phyloP scores from a whole-genome alignment of 352 stramenopile genomes.

The Phytopythium sindhum region DNA sequence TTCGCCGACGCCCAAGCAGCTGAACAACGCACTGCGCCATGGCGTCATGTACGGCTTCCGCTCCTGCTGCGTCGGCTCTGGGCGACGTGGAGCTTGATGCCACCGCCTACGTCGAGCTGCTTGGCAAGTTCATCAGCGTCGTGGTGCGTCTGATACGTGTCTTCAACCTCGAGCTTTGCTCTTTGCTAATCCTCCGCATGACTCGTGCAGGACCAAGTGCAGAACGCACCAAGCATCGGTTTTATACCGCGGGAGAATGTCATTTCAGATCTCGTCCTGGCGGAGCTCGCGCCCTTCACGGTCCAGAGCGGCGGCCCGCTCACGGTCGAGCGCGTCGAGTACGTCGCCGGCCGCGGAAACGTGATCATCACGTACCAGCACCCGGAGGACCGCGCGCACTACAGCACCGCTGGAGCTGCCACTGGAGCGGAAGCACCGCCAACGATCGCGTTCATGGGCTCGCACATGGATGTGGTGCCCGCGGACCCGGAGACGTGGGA shows the following conservation, averaged over 20 bases:
- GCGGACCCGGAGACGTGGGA: conserved; percentile 84
- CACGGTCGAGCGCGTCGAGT: conserved; percentile 62
- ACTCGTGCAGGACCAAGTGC: conserved; percentile 40
- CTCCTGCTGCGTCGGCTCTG: not conserved
- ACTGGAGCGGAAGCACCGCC: conserved; percentile 16
- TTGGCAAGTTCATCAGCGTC: conserved; percentile 70
- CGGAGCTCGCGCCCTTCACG: conserved; percentile 66
- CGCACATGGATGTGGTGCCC: conserved; percentile 87
- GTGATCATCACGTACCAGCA: conserved; percentile 84
- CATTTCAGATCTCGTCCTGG: conserved; percentile 76
- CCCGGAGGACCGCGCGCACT: conserved; percentile 13
- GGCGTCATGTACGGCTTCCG: not conserved
- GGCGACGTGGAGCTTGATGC: conserved; percentile 1
- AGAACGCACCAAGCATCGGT: conserved; percentile 44
- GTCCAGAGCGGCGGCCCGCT: conserved; percentile 66
- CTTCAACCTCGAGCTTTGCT: too few relatives aligned
- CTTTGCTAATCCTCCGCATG: not conserved
- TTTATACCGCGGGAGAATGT: conserved; percentile 75
- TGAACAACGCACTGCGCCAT: not conserved
- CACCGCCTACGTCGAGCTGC: conserved; percentile 3
- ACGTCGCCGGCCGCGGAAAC: conserved; percentile 71
- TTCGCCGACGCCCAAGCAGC: not conserved
- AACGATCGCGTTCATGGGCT: conserved; percentile 77
- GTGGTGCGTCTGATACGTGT: conserved; percentile 23
- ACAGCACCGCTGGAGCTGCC: conserved; percentile 17